phyloP scores from a whole-genome alignment of 106 monocot species.

The Vanilla planifolia region DNA sequence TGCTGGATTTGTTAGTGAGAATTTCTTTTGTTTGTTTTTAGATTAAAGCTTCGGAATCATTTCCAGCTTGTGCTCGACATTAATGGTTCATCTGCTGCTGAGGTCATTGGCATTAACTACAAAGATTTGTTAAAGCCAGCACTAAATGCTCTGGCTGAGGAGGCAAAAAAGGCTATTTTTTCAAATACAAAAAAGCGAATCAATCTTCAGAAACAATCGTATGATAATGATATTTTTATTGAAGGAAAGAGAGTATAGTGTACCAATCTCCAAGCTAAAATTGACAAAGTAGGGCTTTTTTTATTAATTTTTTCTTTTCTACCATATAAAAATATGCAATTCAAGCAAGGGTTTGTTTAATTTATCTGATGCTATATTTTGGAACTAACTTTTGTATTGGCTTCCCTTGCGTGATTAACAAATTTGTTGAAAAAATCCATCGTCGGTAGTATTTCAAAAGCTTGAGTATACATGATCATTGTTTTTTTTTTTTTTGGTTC shows the following conservation, averaged over 20 bases:
- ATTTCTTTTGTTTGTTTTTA: constrained; percentile 20
- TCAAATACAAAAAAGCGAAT: constrained; percentile 55
- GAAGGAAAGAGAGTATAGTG: constrained; percentile 47
- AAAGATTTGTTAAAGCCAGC: constrained; percentile 62
- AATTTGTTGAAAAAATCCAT: too few relatives aligned
- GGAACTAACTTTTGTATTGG: too few relatives aligned
- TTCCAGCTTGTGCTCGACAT: constrained; percentile 49
- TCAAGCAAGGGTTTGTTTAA: background rate
- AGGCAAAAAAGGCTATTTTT: constrained; percentile 42
- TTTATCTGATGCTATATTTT: background rate
- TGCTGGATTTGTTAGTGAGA: too few relatives aligned
- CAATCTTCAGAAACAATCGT: constrained; percentile 35
- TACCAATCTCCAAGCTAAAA: constrained; percentile 35
- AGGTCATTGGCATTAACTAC: constrained; percentile 59
- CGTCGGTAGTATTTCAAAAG: too few relatives aligned
- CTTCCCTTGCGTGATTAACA: too few relatives aligned
- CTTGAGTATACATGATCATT: too few relatives aligned
- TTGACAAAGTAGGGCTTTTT: constrained; percentile 43
- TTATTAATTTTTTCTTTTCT: background rate
- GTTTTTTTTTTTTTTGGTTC: too few relatives aligned
- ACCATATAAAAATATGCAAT: background rate
- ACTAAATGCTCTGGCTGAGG: constrained; percentile 50
- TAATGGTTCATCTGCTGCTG: constrained; percentile 63
- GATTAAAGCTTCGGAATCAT: constrained; percentile 71
- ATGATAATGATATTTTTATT: constrained; percentile 35